Percentiles rank a stretch among this genome's conserved stretches.
Conservation (phyloP, 805 yeast genomes). For the Pichia pseudocactophila region DNA sequence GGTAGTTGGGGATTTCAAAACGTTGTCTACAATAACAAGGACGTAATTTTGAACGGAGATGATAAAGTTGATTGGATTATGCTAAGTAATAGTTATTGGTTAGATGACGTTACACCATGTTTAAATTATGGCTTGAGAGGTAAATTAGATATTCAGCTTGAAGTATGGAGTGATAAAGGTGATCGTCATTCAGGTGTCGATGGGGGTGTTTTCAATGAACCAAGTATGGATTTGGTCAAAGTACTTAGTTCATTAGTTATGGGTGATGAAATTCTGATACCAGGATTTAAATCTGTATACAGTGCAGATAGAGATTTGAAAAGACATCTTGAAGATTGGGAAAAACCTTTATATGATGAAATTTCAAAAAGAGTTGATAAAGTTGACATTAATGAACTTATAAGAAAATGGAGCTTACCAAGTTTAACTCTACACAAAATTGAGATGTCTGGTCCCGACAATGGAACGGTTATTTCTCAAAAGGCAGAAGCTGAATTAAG, state of each 20-base stretch:
- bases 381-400: slow-evolving; percentile 38
- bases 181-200: slow-evolving; percentile 95
- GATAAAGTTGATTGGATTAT: slow-evolving; percentile 71
- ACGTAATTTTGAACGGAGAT: slow-evolving; percentile 43
- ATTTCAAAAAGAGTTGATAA: slow-evolving; percentile 36
- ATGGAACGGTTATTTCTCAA: slow-evolving; percentile 84
- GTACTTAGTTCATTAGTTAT: slow-evolving; percentile 58
- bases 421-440: slow-evolving; percentile 81
- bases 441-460: slow-evolving; percentile 82
- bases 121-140: slow-evolving; percentile 93
- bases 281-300: slow-evolving; percentile 31
- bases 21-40: slow-evolving; percentile 44
- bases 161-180: slow-evolving; percentile 62
- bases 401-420: slow-evolving; percentile 84
- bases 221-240: slow-evolving; percentile 76
- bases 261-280: slow-evolving; percentile 48
- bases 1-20: slow-evolving; percentile 82
- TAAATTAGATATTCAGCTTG: slow-evolving; percentile 70
- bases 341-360: slow-evolving; percentile 51
- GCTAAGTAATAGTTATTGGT: slow-evolving; percentile 89
- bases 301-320: not conserved
- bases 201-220: slow-evolving; percentile 87
- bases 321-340: slow-evolving; percentile 33
- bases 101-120: slow-evolving; percentile 83
- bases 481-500: slow-evolving; percentile 70